A percentile compares a stretch with the other conserved stretches of the same genome.
Evolutionary conservation across 2,329 filamentous ascomycete species (phyloP).

Genomic region (Penicillium sp.): DNA sequence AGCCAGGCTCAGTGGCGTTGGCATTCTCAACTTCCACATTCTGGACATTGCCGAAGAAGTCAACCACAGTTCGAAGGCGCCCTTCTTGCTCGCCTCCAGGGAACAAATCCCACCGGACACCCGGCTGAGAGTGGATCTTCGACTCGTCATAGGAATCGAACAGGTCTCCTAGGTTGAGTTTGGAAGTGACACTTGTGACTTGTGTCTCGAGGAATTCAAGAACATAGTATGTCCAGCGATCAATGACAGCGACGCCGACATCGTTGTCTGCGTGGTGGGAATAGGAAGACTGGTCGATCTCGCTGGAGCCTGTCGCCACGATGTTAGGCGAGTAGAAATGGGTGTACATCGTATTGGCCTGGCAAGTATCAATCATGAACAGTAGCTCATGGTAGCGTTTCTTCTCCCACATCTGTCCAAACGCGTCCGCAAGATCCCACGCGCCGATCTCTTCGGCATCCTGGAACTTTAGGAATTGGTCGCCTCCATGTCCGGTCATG

Average conservation of each 20-base stretch:
- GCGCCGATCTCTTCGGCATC: conserved; percentile 96
- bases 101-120: conserved; percentile 94
- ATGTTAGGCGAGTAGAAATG: conserved; percentile 98
- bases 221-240: conserved; percentile 98
- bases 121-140: conserved; percentile 91
- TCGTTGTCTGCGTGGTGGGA: conserved; percentile 98
- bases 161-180: conserved; percentile 86
- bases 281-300: conserved; percentile 94
- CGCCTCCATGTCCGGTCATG: conserved; percentile 98
- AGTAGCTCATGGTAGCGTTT: conserved; percentile 97
- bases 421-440: conserved; percentile 93
- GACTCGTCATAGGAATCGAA: conserved; percentile 95
- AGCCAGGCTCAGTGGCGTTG: conserved; percentile 51
- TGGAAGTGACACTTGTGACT: conserved; percentile 78
- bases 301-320: conserved; percentile 93
- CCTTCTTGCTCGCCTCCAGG: conserved; percentile 75
- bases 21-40: conserved; percentile 82
- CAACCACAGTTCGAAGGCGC: conserved; percentile 78
- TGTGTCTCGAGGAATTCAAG: conserved; percentile 93
- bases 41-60: conserved; percentile 98
- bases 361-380: conserved; percentile 99
- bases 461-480: conserved; percentile 98
- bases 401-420: conserved; percentile 99
- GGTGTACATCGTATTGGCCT: conserved; percentile 98
- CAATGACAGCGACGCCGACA: conserved; percentile 95